Percentiles rank a stretch among this genome's conserved stretches.
These are phyloP conservation scores for Onygenales sp. DNA, from an alignment of 2,329 filamentous ascomycete species.

Conservation along the genomic window DNA sequence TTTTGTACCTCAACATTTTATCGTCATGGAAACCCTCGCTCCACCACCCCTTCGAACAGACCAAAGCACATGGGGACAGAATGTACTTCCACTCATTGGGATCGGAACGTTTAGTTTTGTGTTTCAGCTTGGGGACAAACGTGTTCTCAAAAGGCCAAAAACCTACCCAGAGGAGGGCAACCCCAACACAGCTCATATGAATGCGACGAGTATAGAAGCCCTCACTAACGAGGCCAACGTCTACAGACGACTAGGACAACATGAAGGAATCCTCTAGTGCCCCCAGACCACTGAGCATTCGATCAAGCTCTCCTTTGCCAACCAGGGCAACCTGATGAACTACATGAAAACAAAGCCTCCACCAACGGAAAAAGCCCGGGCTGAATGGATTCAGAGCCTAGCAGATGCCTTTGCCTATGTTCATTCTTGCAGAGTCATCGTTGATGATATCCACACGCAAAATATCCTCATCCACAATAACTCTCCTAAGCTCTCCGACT, in stretches of 20 bases:
- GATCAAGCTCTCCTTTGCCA: conserved; percentile 1
- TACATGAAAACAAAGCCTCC: neutral
- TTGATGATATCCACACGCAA: neutral
- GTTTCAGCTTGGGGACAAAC: neutral
- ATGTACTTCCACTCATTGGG: neutral
- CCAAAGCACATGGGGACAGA: neutral
- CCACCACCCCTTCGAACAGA: neutral
- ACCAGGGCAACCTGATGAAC: conserved; percentile 1
- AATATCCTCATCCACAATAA: conserved; percentile 2
- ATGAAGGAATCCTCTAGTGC: conserved; percentile 1
- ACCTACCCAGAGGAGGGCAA: conserved; percentile 1
- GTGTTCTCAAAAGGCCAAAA: conserved; percentile 1
- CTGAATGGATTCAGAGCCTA: neutral
- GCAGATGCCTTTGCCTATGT: conserved; percentile 2
- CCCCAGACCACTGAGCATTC: neutral
- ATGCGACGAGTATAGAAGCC: neutral
- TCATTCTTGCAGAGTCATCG: conserved; percentile 2
- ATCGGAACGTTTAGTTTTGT: neutral
- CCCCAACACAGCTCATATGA: neutral
- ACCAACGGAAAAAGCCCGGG: neutral
- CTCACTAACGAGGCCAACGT: neutral
- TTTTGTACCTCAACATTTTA: too few species aligned
- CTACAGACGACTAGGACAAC: neutral
- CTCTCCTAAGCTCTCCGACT: neutral
- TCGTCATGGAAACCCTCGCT: neutral